Evolutionary conservation across 495 filamentous ascomycete genomes (phyloP).

Genomic region (Neurospora intermedia): DNA sequence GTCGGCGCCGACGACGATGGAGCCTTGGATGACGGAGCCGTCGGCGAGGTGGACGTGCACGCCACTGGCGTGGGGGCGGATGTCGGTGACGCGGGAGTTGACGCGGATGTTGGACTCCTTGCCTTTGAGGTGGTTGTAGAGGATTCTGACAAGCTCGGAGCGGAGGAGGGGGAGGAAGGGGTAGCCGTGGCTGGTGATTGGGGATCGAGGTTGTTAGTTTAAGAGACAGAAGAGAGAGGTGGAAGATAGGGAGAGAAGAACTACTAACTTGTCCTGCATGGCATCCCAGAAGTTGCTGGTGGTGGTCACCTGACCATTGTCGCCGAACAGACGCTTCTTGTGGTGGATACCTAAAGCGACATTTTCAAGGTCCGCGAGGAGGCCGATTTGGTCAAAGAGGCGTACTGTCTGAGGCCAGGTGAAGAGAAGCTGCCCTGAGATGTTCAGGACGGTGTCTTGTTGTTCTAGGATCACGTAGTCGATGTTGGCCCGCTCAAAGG

Average conservation of each 20-base stretch:
- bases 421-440: slow-evolving; percentile 30
- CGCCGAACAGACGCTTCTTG: slow-evolving; percentile 28
- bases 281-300: slow-evolving; percentile 1
- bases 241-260: not conserved
- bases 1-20: slow-evolving; percentile 43
- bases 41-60: slow-evolving; percentile 25
- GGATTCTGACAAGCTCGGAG: slow-evolving; percentile 20
- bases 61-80: slow-evolving; percentile 10
- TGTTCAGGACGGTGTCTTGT: slow-evolving; percentile 17
- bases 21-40: slow-evolving; percentile 28
- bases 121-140: slow-evolving; percentile 24
- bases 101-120: slow-evolving; percentile 19
- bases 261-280: slow-evolving; percentile 2
- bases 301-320: slow-evolving; percentile 4
- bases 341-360: slow-evolving; percentile 52
- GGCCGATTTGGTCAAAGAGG: slow-evolving; percentile 40
- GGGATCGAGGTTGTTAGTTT: not conserved
- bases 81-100: slow-evolving; percentile 21
- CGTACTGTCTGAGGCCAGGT: slow-evolving; percentile 26
- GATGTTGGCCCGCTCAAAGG: slow-evolving; percentile 29
- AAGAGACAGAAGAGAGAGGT: too few species aligned
- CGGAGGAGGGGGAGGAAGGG: slow-evolving; percentile 23
- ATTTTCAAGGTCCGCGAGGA: slow-evolving; percentile 27
- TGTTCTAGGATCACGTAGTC: slow-evolving; percentile 41
- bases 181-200: slow-evolving; percentile 23